Evolutionary conservation across 129 eudicot genomes (phyloP), one percentile per base, ranked within the genome.

Genomic region (Calendula officinalis): DNA sequence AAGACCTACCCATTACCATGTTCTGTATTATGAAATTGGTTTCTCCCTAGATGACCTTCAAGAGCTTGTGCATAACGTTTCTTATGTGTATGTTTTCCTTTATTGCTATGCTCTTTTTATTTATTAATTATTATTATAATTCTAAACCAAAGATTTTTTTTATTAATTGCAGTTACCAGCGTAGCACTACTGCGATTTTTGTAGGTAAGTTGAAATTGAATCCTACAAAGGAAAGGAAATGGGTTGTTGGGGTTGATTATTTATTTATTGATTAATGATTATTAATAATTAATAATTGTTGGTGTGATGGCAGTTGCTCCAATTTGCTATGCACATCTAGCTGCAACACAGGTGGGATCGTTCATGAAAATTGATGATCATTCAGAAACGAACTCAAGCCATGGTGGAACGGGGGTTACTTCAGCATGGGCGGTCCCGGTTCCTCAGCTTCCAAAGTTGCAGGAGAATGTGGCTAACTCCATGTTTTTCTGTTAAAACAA

Each of bases 121-220:
- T 46, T 45, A 27, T 22, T 22, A 22, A 22, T 22, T 22, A 22
- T 22, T 22, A 22, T 22, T 22, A 22, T 22, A 22, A 33, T 33
- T 5, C 15, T 55, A 14, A 58, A 37, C 15, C 7, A 6, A 5
- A 3, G 11, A 15, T 37, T 13, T 37, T 22, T 14, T 4, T 37
- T 13, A 14, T 7, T 22, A 22, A 14, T 55, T 74, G 53, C 83
- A 84, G 96, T 63, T 88, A 82, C 60, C 94, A 88, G 48, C 77
- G 96, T 10, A 84, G 96, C 56, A 88, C 92, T 1, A 82, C 86
- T 36, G 96, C 96, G 9, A 88, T 88, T 30, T 88, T 89, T 55
- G 73, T 82, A 8, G 96, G 94, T 85, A 69, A 75, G 45, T 56
- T 45, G 22, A 37, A 16, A 2, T 22, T 12, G 6, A 1, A 16